Percentiles rank a stretch among this genome's conserved stretches.
Conservation (phyloP, 2,329 filamentous ascomycete species). For the Arthrinium phaeospermum region DNA sequence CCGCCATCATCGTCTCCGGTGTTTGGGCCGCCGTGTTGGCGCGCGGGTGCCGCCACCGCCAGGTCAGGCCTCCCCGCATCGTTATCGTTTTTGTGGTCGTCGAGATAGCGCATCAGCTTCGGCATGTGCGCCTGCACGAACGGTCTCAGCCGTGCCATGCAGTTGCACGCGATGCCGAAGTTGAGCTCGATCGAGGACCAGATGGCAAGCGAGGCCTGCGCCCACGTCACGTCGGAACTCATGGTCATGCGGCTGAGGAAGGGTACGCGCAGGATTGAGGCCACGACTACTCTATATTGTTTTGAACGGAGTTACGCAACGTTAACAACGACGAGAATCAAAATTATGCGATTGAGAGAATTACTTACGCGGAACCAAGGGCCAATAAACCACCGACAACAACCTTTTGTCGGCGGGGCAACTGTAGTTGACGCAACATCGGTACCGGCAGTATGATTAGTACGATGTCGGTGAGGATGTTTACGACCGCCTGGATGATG, state of each 20-base stretch:
- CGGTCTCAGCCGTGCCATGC: conserved; percentile 32
- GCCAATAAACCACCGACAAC: neutral
- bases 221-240: conserved; percentile 32
- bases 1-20: conserved; percentile 55
- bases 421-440: neutral
- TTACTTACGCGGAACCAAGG: neutral
- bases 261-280: neutral
- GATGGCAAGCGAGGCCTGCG: conserved; percentile 31
- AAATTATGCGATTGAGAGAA: no score
- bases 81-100: neutral
- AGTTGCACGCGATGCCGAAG: conserved; percentile 37
- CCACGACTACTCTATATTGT: neutral
- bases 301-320: no score
- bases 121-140: conserved; percentile 32
- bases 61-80: neutral
- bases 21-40: conserved; percentile 54
- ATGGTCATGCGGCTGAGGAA: neutral
- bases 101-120: conserved; percentile 21
- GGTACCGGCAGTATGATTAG: neutral
- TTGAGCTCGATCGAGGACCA: conserved; percentile 38
- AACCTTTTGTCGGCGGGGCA: neutral
- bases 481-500: neutral
- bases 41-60: no score
- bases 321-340: no score
- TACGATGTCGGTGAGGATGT: neutral